Conservation (phyloP, 768 basidiomycete species). For the Kwoniella bestiolae region DNA sequence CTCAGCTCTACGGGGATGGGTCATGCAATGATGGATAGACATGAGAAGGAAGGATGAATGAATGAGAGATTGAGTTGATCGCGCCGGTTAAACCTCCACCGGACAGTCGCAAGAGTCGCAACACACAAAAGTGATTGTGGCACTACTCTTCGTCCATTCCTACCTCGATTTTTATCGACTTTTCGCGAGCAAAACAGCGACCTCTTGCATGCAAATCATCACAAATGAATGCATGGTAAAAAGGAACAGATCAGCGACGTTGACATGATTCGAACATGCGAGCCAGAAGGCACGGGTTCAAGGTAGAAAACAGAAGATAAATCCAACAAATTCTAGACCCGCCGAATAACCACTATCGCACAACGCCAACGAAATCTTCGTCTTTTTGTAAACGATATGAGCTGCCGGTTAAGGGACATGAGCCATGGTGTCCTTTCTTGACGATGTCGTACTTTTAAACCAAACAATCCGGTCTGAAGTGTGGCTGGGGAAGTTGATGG, state of each 20-base stretch:
- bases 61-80: not conserved
- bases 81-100: conserved; percentile 17
- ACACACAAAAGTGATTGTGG: not conserved
- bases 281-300: conserved; percentile 20
- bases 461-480: no score
- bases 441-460: no score
- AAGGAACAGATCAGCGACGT: conserved; percentile 5
- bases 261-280: conserved; percentile 22
- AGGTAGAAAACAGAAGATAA: not conserved
- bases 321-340: conserved; percentile 3
- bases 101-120: not conserved
- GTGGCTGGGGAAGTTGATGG: no score
- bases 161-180: not conserved
- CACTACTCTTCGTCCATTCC: not conserved
- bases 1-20: not conserved
- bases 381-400: not conserved
- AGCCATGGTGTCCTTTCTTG: not conserved
- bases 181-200: not conserved
- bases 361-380: not conserved
- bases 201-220: not conserved
- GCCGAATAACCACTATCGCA: conserved; percentile 17
- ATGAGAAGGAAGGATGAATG: not conserved
- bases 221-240: conserved; percentile 1
- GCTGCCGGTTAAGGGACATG: not conserved
- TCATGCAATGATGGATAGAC: not conserved